These are phyloP conservation scores for Melastoma candidum DNA, from an alignment of 441 rosid genomes.

Conservation along the genomic window DNA sequence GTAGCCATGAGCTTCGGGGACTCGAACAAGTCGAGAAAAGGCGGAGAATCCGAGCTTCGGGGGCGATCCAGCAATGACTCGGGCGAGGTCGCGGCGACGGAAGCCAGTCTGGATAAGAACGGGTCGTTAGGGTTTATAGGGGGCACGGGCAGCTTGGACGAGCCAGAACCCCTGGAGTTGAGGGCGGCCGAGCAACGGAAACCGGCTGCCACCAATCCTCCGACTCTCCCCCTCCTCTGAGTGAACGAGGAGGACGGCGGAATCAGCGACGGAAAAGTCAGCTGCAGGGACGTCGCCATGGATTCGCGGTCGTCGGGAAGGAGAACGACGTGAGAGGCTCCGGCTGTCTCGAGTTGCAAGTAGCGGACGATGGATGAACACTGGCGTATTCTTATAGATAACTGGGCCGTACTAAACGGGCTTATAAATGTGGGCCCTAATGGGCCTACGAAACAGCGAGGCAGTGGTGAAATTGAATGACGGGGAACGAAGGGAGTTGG, in stretches of 20 bases:
- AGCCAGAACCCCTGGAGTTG: not conserved
- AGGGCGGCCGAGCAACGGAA: constrained; percentile 26
- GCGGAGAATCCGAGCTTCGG: constrained; percentile 35
- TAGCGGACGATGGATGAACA: no score
- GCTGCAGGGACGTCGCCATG: no score
- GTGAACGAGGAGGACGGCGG: no score
- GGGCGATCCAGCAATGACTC: constrained; percentile 43
- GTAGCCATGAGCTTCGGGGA: constrained; percentile 72
- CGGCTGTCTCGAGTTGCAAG: no score
- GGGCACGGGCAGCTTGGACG: constrained; percentile 44
- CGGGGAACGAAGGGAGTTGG: no score
- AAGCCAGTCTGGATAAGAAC: constrained; percentile 51
- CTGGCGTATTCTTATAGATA: constrained; percentile 14
- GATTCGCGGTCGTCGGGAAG: no score
- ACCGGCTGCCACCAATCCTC: not conserved
- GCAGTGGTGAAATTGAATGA: no score
- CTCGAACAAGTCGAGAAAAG: constrained; percentile 64
- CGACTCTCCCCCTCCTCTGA: no score
- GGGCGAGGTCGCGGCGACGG: constrained; percentile 48
- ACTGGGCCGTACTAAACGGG: constrained; percentile 1
- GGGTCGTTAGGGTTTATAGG: constrained; percentile 75
- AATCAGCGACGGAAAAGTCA: no score
- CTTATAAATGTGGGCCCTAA: no score
- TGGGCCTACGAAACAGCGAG: no score
- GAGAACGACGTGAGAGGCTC: no score